Evolutionary conservation across 1,284 basidiomycete species (phyloP), one percentile per base, ranked within the genome.

Genomic region (Cutaneotrichosporon sp.): DNA sequence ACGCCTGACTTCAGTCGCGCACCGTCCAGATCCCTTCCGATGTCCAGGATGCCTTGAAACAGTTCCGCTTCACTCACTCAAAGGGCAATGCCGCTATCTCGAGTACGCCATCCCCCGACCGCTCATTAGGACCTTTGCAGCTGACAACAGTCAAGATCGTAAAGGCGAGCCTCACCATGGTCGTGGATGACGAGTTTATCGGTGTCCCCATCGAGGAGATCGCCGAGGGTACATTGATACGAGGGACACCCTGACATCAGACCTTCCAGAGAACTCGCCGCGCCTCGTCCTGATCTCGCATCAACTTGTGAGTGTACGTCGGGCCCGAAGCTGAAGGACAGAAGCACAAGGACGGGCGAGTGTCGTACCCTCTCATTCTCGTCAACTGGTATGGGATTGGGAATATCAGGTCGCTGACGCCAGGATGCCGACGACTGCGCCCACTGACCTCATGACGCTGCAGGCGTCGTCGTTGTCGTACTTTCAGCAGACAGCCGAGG

Each of bases 181-280:
- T 89, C 73, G 88, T 91, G 72, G 89, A 88, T 40, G 90, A 92
- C 69, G 86, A 88, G 72, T 88, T 90, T 69, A 88, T 90, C 18
- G 82, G 86, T 67, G 87, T 90, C 67, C 84, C 83, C 64, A 86
- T 92, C 64, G 90, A 91, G 71, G 91, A 94, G 38, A 86, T 95
- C 47, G 90, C 87, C 14, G 89, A 94, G 81, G 91, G 91, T 91
- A 36, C 63, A 73, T 66, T 14, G 7, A 13, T 5, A 13, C 9
- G 5, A 13, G n/a, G 16, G 6, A 14, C 40, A 16, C 14, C 52
- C 63, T 65, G 58, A 56, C 34, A 21, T 10, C 71, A 95, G 95
- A 96, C 74, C 84, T 97, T 7, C 94, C 94, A 0, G 92, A 92
- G 80, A 91, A 90, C 78, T 86, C 89, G 6, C 94, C 94, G 11